Evolutionary conservation across 306 rosid species (phyloP), one percentile per base, ranked within the genome.

Genomic region (Arachis hypogaea): DNA sequence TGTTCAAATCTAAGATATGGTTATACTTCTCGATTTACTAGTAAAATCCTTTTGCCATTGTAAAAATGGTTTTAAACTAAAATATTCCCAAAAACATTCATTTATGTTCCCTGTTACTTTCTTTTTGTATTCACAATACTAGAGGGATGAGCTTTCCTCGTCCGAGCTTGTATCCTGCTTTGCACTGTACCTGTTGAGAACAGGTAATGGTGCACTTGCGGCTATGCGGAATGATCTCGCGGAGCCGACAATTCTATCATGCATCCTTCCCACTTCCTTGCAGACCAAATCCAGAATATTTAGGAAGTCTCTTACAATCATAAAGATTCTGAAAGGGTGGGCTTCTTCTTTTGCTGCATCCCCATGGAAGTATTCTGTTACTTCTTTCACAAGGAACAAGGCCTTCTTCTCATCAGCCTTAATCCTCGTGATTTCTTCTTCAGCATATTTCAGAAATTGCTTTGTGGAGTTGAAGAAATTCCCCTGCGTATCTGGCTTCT

Each of bases 261-360:
- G 97, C 95, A 91, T 80, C 55, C 75, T 85, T 78, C 94, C 95
- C 29, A 94, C 99, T 84, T 94, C 99, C 76, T 88, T 94, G 96
- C 99, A 94, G 63, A 94, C 99, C 59, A 86, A 87, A 76, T 94
- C 99, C 80, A 94, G 65, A 38, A 83, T 75, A 74, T 82, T 86
- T 4, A 94, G 89, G 67, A 94, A 94, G 79, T 94, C 99, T 75
- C 95, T 86, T 33, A 94, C 99, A 64, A 94, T 89, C 97, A 92
- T 84, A 78, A 94, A 94, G 82, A 94, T 89, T 82, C 99, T 86
- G 74, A 94, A 80, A 51, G 99, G 97, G 76, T 92, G 99, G 16
- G 97, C 99, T 86, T 78, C 99, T 78, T 94, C 99, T 81, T 94
- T 94, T 46, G 88, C 76, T 71, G 89, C 81, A 77, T 94, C 79